These are phyloP conservation scores for Ambispora gerdemannii DNA, from an alignment of 192 early-diverging fungal species.

Conservation along the genomic window DNA sequence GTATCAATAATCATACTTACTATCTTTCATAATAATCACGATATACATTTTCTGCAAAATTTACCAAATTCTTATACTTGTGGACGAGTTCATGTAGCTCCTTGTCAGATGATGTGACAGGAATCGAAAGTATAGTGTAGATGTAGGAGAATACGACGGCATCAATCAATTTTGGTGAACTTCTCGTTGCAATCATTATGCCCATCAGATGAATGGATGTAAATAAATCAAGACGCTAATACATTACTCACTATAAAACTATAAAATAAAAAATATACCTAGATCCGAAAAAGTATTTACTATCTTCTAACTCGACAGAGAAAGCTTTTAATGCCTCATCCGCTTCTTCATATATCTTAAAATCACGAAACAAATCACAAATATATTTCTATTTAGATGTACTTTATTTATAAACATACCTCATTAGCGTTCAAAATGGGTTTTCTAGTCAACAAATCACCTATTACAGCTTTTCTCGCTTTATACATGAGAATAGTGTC, in stretches of 20 bases:
- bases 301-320: conserved; percentile 46
- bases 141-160: conserved; percentile 60
- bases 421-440: conserved; percentile 54
- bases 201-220: too few species aligned
- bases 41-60: conserved; percentile 40
- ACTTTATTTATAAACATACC: conserved; percentile 22
- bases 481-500: conserved; percentile 32
- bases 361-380: conserved; percentile 28
- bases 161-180: conserved; percentile 49
- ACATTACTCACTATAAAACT: too few species aligned
- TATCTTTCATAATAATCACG: not conserved
- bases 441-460: conserved; percentile 57
- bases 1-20: not conserved
- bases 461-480: conserved; percentile 40
- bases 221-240: too few species aligned
- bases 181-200: too few species aligned
- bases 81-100: conserved; percentile 45
- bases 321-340: conserved; percentile 48
- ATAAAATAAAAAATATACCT: conserved; percentile 45
- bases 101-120: conserved; percentile 35
- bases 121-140: conserved; percentile 48
- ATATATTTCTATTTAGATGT: not conserved
- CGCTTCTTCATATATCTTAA: conserved; percentile 57
- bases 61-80: conserved; percentile 52
- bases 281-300: conserved; percentile 49